Base-by-base conservation (phyloP, 1,284 basidiomycete species). In the Tylopilus sp. region DNA sequence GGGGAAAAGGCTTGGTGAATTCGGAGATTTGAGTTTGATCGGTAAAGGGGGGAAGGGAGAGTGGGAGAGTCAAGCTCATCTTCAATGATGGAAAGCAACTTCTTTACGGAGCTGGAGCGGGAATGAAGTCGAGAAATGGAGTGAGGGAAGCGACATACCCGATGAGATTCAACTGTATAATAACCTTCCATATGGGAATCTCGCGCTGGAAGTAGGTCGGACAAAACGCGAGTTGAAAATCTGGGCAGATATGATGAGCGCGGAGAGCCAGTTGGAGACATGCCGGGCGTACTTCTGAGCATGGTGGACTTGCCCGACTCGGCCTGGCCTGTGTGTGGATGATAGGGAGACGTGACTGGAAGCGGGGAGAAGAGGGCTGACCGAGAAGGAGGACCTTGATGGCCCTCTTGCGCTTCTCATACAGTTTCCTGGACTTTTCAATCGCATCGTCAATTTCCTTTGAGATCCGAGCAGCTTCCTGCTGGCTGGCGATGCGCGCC, bases 221-320 rank as follows among this genome's bases (percentile, higher is more conserved):
- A 12, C 87, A 86, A 71, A 91, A 91, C 1, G 86, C 84, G 13
- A 91, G 76, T 73, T 91, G 89, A 68, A 92, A 91, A 73, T 92
- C 91, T 91, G 66, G 18, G 6, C 19, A 24, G 57, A 54, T 36
- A 36, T 36, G 58, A 49, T 63, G 57, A 59, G 58, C 6, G 38
- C 12, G 2, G 1, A 49, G 5, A 33, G 15, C 33, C 7, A 38
- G 7, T 13, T 0, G 54, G 18, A 24, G 9, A 5, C 10, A 19
- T n/a, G n/a, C n/a, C n/a, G n/a, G 12, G 75, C 72, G 52, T 56
- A 91, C 90, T 91, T 78, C 90, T 89, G 60, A 91, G 76, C 22
- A 90, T 85, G 13, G 90, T 89, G 61, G 89, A 91, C 81, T 91
- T 91, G 61, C 90, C 90, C 1, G 89, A 90, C 80, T 90, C 88